Evolutionary conservation across 2,329 filamentous ascomycete species (phyloP).

Genomic region (Pseudomassariella vexata): DNA sequence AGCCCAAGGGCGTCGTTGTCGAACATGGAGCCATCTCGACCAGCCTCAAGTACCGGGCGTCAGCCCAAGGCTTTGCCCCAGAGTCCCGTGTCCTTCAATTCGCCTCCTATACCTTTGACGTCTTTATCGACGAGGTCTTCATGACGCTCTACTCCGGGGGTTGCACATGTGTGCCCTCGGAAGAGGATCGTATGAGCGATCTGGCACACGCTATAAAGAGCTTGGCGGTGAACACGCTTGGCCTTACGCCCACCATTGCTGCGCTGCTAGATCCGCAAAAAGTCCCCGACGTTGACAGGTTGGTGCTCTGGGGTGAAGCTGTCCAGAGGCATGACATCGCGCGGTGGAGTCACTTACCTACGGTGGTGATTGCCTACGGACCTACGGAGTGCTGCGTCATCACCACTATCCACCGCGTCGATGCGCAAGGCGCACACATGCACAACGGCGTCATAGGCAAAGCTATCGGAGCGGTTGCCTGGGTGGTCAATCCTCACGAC

Average conservation of each 20-base stretch:
- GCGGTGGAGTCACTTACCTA: too few species aligned
- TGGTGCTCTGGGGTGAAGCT: constrained; percentile 20
- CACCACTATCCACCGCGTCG: too few species aligned
- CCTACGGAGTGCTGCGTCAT: too few species aligned
- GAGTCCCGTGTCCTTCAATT: constrained; percentile 21
- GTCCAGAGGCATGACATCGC: too few species aligned
- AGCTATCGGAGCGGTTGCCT: too few species aligned
- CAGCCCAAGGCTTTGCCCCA: neutral
- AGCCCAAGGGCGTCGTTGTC: constrained; percentile 6
- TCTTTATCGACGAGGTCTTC: constrained; percentile 31
- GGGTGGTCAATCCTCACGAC: too few species aligned
- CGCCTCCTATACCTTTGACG: constrained; percentile 33
- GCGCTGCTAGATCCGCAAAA: constrained; percentile 15
- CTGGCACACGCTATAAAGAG: constrained; percentile 20
- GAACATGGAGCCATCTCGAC: constrained; percentile 1
- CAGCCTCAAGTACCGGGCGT: constrained; percentile 1
- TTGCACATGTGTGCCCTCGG: constrained; percentile 33
- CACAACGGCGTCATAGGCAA: too few species aligned
- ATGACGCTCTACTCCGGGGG: constrained; percentile 31
- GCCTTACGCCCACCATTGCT: constrained; percentile 22
- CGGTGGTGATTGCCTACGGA: too few species aligned
- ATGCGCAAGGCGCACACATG: too few species aligned
- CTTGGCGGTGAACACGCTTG: constrained; percentile 14
- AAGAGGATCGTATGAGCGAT: constrained; percentile 31
- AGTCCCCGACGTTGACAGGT: constrained; percentile 15